phyloP scores from a whole-genome alignment of 1,139 yeast species.

The Nakaseomyces glabratus region DNA sequence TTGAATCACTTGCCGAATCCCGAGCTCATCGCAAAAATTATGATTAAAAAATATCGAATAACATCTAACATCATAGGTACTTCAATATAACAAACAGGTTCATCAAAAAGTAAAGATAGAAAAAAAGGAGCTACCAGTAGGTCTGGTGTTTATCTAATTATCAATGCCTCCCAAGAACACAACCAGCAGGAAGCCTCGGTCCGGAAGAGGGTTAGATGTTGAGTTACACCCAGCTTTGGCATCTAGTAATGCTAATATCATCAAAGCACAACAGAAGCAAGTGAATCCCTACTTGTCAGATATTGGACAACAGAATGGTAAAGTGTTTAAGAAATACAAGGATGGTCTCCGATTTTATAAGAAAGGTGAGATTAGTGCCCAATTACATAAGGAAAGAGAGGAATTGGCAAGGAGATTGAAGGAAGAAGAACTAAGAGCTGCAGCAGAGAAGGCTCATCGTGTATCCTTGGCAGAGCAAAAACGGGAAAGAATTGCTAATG shows the following conservation, averaged over 20 bases:
- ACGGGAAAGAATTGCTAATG: conserved; percentile 12
- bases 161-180: no score
- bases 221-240: conserved; percentile 27
- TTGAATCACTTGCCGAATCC: no score
- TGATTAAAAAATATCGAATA: no score
- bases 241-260: conserved; percentile 25
- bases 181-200: not conserved
- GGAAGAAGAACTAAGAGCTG: conserved; percentile 5
- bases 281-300: conserved; percentile 25
- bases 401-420: conserved; percentile 9
- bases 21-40: no score
- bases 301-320: conserved; percentile 7
- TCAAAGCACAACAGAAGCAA: conserved; percentile 18
- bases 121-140: no score
- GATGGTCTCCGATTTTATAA: conserved; percentile 18
- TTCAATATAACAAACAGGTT: no score
- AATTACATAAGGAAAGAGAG: conserved; percentile 15
- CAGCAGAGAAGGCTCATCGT: conserved; percentile 9
- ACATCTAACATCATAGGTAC: no score
- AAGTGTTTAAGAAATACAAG: conserved; percentile 12
- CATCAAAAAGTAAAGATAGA: no score
- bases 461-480: not conserved
- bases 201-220: conserved; percentile 22
- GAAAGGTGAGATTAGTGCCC: conserved; percentile 21
- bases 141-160: no score